Evolutionary conservation across 495 filamentous ascomycete genomes (phyloP).

Genomic region (Neurospora sp.): DNA sequence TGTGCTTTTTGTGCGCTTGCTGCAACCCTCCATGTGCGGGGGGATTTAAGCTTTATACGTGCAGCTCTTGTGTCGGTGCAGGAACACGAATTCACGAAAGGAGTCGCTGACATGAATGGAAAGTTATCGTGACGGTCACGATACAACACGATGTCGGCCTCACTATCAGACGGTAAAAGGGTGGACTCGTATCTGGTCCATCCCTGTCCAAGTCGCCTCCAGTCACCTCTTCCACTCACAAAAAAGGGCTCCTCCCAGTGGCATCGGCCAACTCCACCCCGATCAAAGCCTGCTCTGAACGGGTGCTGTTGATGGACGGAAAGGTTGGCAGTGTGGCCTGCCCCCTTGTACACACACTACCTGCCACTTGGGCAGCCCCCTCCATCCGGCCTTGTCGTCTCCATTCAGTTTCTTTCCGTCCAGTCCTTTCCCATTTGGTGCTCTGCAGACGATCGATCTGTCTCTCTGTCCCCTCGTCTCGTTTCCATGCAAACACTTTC

Average conservation of each 20-base stretch:
- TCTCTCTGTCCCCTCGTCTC: neutral
- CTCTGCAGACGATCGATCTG: neutral
- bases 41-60: neutral
- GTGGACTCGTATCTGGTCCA: neutral
- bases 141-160: neutral
- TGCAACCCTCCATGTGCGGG: neutral
- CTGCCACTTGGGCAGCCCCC: constrained; percentile 5
- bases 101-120: neutral
- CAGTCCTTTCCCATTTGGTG: neutral
- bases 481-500: constrained; percentile 6
- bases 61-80: neutral
- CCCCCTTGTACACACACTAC: constrained; percentile 4
- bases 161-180: neutral
- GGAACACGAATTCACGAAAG: neutral
- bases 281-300: neutral
- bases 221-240: neutral
- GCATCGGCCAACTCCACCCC: neutral
- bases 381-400: constrained; percentile 3
- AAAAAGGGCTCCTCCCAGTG: neutral
- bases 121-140: neutral
- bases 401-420: constrained; percentile 6
- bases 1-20: neutral
- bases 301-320: neutral
- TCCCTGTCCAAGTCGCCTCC: neutral
- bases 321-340: constrained; percentile 2